Percentiles rank a stretch among this genome's conserved stretches.
Evolutionary conservation across 176 grass and related monocot genomes (phyloP).

Genomic region (Pontederia paniculata): DNA sequence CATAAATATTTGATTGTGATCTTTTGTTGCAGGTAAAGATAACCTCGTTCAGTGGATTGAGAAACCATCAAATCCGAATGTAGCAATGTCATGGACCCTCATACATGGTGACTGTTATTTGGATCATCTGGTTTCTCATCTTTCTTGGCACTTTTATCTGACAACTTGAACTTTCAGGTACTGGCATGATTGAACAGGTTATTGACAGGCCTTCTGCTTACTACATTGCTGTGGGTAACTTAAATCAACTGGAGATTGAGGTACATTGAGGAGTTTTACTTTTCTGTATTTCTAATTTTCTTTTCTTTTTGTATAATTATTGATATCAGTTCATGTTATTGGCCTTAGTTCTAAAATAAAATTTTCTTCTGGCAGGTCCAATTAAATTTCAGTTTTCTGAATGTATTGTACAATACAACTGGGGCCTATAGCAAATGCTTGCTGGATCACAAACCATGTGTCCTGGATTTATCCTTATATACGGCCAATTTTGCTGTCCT

Average conservation of each 20-base stretch:
- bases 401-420: constrained; percentile 44
- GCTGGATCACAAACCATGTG: constrained; percentile 19
- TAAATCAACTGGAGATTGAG: constrained; percentile 25
- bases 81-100: constrained; percentile 30
- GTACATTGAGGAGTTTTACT: constrained; percentile 3
- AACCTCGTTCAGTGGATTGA: constrained; percentile 32
- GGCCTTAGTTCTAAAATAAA: background rate
- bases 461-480: constrained; percentile 29
- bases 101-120: constrained; percentile 27
- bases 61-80: constrained; percentile 39
- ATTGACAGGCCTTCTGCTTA: constrained; percentile 34
- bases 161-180: constrained; percentile 27
- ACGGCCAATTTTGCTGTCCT: constrained; percentile 34
- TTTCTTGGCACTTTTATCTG: background rate
- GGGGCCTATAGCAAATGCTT: constrained; percentile 52
- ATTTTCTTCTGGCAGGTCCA: constrained; percentile 31
- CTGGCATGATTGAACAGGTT: constrained; percentile 30
- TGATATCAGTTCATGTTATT: background rate
- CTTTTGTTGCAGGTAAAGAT: constrained; percentile 30
- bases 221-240: constrained; percentile 47
- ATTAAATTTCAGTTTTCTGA: constrained; percentile 36
- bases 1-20: background rate
- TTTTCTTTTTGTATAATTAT: background rate
- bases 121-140: background rate
- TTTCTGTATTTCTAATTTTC: background rate